Base-by-base conservation (phyloP, 495 filamentous ascomycete species). In the Neurospora tetrasperma region DNA sequence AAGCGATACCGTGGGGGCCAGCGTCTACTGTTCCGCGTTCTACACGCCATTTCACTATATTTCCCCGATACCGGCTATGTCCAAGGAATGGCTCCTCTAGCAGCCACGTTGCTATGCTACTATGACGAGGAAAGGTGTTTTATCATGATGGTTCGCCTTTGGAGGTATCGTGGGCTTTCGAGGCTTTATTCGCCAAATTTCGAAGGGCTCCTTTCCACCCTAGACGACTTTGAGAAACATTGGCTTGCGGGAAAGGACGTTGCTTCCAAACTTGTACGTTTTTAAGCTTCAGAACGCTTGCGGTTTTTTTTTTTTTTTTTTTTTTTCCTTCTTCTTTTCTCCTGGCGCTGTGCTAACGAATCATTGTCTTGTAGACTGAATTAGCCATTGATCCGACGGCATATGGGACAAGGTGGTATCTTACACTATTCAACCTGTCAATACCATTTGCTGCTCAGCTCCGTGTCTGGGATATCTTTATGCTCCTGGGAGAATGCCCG, bases 401-500 rank as follows among this genome's bases (percentile, higher is more conserved):
- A 27, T 99, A 98, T 80, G 96, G 94, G 41, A 98, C 95, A 1
- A 86, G 94, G 39, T 99, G 96, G 96, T 99, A 99, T 79, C 86
- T 99, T 40, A 99, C 96, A 3, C 87, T 99, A 7, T 99, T 99
- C 86, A 98, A 98, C 82, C 92, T 98, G 75, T 96, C 93, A 20
- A 93, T 99, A 73, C 96, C 96, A 3, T 99, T 98, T 77, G 88
- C 93, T 0, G 96, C 96, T 11, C 96, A 99, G 79, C 91, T 99
- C n/a, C 91, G 96, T 69, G 93, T 99, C 6, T 99, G 96, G 96
- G 96, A 99, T 77, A 93, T 97, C 1, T 98, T 99, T 82, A 94
- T 99, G 92, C 90, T 99, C 3, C 90, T 99, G 35, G 96, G 96
- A 62, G 94, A 97, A 76, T 84, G 86, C 35, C 73, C 78, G 2